These are phyloP conservation scores for Seiridium unicorne DNA, from an alignment of 2,329 filamentous ascomycete genomes.

Conservation along the genomic window DNA sequence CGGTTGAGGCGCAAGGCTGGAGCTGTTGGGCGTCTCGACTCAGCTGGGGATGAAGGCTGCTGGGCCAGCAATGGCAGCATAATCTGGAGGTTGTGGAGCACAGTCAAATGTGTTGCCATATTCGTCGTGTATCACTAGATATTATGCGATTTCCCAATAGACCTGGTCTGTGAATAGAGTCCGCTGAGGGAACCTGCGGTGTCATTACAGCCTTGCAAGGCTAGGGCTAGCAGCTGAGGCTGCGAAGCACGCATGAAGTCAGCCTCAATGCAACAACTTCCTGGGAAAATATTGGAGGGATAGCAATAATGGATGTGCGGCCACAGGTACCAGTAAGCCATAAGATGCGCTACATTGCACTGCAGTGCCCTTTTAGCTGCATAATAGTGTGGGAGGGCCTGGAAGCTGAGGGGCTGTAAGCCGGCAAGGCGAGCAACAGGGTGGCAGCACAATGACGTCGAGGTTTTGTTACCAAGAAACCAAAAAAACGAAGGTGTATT, in stretches of 20 bases:
- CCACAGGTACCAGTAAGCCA: not conserved
- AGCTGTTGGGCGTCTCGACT: not conserved
- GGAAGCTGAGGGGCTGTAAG: too few species aligned
- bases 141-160: constrained; percentile 23
- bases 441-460: too few species aligned
- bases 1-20: constrained; percentile 22
- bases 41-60: not conserved
- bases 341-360: too few species aligned
- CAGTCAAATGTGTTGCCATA: not conserved
- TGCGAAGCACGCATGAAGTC: not conserved
- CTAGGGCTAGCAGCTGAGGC: constrained; percentile 8
- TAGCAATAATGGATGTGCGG: not conserved
- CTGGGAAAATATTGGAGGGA: not conserved
- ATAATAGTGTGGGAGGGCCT: too few species aligned
- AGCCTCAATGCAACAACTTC: not conserved
- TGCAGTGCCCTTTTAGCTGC: too few species aligned
- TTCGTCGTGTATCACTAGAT: constrained; percentile 10
- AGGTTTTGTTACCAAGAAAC: too few species aligned
- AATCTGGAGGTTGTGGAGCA: constrained; percentile 3
- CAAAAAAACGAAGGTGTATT: too few species aligned
- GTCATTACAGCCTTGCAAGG: constrained; percentile 11
- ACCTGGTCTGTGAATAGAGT: constrained; percentile 13
- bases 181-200: constrained; percentile 7
- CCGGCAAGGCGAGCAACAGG: too few species aligned
- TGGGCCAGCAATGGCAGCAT: constrained; percentile 1